A percentile compares a stretch with the other conserved stretches of the same genome.
phyloP scores from a whole-genome alignment of 805 yeast species.

The Sugiyamaella qingdaonensis region DNA sequence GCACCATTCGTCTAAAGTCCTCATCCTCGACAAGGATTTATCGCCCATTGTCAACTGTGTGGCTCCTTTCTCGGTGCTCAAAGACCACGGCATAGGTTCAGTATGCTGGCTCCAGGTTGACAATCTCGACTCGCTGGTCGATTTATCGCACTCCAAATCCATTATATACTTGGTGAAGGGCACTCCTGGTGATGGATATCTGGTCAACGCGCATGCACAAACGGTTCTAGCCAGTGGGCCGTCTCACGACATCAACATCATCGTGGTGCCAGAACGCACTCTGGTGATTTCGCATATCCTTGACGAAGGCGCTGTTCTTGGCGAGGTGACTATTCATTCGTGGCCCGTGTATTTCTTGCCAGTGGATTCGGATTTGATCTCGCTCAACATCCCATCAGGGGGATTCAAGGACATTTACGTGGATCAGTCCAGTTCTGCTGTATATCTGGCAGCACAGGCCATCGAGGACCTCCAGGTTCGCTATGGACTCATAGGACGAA shows the following conservation, averaged over 20 bases:
- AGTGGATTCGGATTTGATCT: conserved; percentile 39
- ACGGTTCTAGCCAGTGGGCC: neutral
- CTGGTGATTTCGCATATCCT: conserved; percentile 28
- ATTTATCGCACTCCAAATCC: neutral
- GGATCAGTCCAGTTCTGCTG: conserved; percentile 42
- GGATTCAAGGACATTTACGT: conserved; percentile 43
- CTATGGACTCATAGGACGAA: conserved; percentile 48
- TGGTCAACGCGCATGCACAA: conserved; percentile 21
- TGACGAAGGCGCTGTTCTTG: conserved; percentile 36
- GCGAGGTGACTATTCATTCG: conserved; percentile 36
- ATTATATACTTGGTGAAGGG: conserved; percentile 8
- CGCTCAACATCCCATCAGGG: conserved; percentile 39
- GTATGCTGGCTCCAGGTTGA: conserved; percentile 43
- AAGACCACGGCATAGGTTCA: conserved; percentile 46
- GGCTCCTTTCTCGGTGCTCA: conserved; percentile 52
- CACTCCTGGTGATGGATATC: conserved; percentile 10
- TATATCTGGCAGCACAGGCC: conserved; percentile 46
- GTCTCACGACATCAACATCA: conserved; percentile 24
- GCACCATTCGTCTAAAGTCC: conserved; percentile 21
- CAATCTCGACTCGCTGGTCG: conserved; percentile 10
- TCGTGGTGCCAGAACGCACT: conserved; percentile 27
- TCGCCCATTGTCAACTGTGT: conserved; percentile 50
- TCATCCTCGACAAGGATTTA: conserved; percentile 45
- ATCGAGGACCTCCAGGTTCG: conserved; percentile 42
- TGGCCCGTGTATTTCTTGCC: conserved; percentile 46